A percentile compares a stretch with the other conserved stretches of the same genome.
Evolutionary conservation across 2,329 filamentous ascomycete species (phyloP).

Genomic region (Aspergillus sojae): DNA sequence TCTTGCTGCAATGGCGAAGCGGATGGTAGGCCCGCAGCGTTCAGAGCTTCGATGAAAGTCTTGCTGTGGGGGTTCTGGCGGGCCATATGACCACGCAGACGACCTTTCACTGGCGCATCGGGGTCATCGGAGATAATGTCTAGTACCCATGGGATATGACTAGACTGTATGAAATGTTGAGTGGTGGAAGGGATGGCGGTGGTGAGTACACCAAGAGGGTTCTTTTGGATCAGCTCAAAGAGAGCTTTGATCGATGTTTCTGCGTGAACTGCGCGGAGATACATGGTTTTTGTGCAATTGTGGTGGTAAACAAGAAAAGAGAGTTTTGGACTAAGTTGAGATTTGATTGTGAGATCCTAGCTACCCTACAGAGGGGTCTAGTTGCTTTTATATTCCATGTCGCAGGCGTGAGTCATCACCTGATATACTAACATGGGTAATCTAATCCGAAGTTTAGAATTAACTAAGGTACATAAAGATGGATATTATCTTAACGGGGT

Average conservation of each 20-base stretch:
- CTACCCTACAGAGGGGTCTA: background rate
- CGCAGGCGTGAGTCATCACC: background rate
- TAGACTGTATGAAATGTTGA: constrained; percentile 58
- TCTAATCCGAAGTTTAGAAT: background rate
- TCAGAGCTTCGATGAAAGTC: constrained; percentile 56
- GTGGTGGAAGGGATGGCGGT: constrained; percentile 59
- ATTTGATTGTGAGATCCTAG: background rate
- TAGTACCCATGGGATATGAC: constrained; percentile 63
- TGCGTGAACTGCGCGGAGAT: constrained; percentile 57
- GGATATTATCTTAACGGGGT: background rate
- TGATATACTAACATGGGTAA: background rate
- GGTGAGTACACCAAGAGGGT: constrained; percentile 65
- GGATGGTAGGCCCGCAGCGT: constrained; percentile 27
- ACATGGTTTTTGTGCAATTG: constrained; percentile 49
- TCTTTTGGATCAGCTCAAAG: constrained; percentile 57
- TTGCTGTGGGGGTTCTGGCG: constrained; percentile 66
- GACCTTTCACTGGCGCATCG: constrained; percentile 30
- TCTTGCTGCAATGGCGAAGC: constrained; percentile 46
- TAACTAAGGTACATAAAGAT: too few relatives aligned
- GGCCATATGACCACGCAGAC: constrained; percentile 64
- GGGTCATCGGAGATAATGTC: constrained; percentile 49
- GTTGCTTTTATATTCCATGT: background rate
- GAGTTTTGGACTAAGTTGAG: background rate
- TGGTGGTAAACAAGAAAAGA: background rate
- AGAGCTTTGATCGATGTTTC: constrained; percentile 55